Evolutionary conservation across 306 rosid genomes (phyloP), one percentile per base, ranked within the genome.

Genomic region (Dryas drummondii): DNA sequence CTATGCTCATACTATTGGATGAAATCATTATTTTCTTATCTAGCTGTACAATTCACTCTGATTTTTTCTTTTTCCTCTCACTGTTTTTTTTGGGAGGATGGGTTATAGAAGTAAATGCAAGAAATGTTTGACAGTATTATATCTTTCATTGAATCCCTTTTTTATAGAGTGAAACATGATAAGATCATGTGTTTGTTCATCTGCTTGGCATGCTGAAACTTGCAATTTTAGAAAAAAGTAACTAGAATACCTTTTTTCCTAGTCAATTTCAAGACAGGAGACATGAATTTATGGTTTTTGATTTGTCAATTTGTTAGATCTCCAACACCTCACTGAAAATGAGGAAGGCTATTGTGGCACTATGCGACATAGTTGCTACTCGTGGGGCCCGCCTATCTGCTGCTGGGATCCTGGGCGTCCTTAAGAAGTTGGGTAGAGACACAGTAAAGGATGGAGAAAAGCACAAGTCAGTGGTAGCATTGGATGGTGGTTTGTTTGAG

Each of bases 401-500:
- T 47, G 97, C 96, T 14, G 98, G 98, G 59, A 88, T 87, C 59
- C 66, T 87, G 1, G 97, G 98, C 76, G 90, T 96, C 79, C 76
- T 96, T 52, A 96, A 86, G 88, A 96, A 96, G 86, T 50, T 83
- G 77, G 98, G 99, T 79, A 89, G 99, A 82, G 98, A 92, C 79
- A 77, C 84, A 0, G 76, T 69, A 8, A 92, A 76, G 85, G 87
- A 59, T 13, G 96, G 88, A 77, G 92, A 86, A 84, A 88, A 80
- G 76, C 97, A 87, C 81, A 90, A 77, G 68, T 82, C 98, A 26
- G 97, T 89, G 60, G 79, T 96, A 73, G 91, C 98, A 50, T 48
- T 96, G 84, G 99, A 96, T 61, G 99, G 99, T 22, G 99, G 98
- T 60, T 78, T 96, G 81, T 96, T 81, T 69, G 99, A 96, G 86